phyloP scores from a whole-genome alignment of 2,329 filamentous ascomycete genomes.

The Penicillium sp. region DNA sequence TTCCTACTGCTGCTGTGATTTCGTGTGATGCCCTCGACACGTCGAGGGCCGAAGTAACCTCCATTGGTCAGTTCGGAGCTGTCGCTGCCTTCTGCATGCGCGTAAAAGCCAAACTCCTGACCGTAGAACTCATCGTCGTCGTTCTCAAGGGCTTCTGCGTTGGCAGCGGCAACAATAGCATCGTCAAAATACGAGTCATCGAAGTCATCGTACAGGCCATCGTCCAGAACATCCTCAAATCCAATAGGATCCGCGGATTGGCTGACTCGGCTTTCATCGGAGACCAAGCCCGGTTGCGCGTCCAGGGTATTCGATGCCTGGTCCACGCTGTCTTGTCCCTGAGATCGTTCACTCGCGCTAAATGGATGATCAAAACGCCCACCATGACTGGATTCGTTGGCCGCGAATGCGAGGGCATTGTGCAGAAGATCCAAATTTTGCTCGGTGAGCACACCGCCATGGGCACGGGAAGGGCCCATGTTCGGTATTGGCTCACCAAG shows the following conservation, averaged over 20 bases:
- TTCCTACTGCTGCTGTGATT: conserved; percentile 72
- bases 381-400: conserved; percentile 72
- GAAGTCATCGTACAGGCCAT: conserved; percentile 52
- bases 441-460: conserved; percentile 50
- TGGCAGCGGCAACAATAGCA: conserved; percentile 89
- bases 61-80: conserved; percentile 70
- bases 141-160: conserved; percentile 87
- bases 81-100: conserved; percentile 53
- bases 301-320: conserved; percentile 39
- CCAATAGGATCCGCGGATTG: conserved; percentile 44
- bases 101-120: conserved; percentile 95
- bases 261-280: conserved; percentile 54
- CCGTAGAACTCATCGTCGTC: conserved; percentile 95
- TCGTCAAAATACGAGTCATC: conserved; percentile 78
- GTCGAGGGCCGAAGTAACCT: conserved; percentile 83
- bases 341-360: conserved; percentile 48
- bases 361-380: conserved; percentile 71
- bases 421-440: conserved; percentile 73
- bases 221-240: conserved; percentile 47
- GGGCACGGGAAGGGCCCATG: conserved; percentile 37
- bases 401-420: conserved; percentile 78
- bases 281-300: conserved; percentile 49
- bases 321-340: conserved; percentile 37
- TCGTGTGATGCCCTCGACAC: conserved; percentile 62
- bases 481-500: conserved; percentile 30